Evolutionary conservation across 352 stramenopile species (phyloP).

Genomic region (Phytophthora meadii): DNA sequence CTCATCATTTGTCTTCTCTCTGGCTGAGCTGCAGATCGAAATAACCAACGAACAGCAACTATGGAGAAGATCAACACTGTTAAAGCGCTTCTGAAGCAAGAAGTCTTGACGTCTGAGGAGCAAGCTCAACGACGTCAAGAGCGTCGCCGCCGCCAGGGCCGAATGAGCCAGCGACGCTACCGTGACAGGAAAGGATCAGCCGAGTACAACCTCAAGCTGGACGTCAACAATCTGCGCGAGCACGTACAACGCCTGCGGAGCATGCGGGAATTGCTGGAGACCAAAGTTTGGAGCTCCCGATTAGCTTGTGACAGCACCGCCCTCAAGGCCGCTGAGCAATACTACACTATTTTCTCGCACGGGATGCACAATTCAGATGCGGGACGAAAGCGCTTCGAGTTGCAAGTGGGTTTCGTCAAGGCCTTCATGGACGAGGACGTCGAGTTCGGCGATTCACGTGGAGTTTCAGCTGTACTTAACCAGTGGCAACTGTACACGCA

Average conservation of each 20-base stretch:
- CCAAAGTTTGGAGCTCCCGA: slow-evolving; percentile 53
- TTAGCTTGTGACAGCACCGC: slow-evolving; percentile 40
- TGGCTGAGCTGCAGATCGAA: slow-evolving; percentile 1
- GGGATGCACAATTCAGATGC: slow-evolving; percentile 59
- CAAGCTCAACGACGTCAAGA: slow-evolving; percentile 33
- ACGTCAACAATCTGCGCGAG: slow-evolving; percentile 68
- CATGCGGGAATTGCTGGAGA: slow-evolving; percentile 52
- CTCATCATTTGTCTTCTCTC: slow-evolving; percentile 10
- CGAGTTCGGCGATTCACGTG: slow-evolving; percentile 41
- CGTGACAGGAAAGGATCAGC: slow-evolving; percentile 69
- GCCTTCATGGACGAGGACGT: slow-evolving; percentile 62
- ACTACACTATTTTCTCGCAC: slow-evolving; percentile 68
- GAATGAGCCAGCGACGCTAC: slow-evolving; percentile 74
- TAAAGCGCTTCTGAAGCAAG: background rate
- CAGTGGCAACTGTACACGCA: slow-evolving; percentile 72
- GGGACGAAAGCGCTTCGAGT: background rate
- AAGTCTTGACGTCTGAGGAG: slow-evolving; percentile 7
- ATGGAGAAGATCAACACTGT: slow-evolving; percentile 5
- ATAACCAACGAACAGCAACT: background rate
- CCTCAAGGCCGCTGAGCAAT: slow-evolving; percentile 64
- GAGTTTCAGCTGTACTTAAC: slow-evolving; percentile 51
- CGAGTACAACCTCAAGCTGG: slow-evolving; percentile 73
- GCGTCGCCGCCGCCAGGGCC: slow-evolving; percentile 62
- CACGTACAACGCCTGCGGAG: slow-evolving; percentile 59
- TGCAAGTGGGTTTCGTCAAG: slow-evolving; percentile 43